phyloP scores from a whole-genome alignment of 129 eudicot species.

The Tagetes patula region DNA sequence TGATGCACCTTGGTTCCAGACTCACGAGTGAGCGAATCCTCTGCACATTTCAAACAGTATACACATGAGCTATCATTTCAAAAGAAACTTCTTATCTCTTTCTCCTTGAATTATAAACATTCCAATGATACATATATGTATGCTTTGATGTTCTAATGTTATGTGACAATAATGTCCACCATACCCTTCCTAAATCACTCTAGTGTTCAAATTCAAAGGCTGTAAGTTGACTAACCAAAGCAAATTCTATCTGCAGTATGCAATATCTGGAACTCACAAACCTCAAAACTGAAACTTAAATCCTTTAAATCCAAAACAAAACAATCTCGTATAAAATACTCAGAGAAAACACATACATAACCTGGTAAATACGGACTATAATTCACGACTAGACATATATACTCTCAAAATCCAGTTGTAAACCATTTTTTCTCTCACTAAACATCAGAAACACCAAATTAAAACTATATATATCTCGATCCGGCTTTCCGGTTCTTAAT shows the following conservation, averaged over 20 bases:
- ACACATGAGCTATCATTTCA: conserved; percentile 21
- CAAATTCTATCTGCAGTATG: background rate
- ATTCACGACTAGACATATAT: background rate
- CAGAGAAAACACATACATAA: too few species aligned
- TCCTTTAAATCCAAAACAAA: background rate
- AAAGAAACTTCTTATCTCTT: background rate
- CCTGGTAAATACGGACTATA: background rate
- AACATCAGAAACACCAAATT: conserved; percentile 1
- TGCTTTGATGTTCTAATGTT: background rate
- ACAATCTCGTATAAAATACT: background rate
- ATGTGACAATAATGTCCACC: background rate
- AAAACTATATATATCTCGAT: background rate
- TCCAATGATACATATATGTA: background rate
- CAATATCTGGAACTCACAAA: conserved; percentile 1
- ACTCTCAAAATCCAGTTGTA: background rate
- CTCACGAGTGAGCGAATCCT: conserved; percentile 86
- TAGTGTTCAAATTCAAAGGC: background rate
- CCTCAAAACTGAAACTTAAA: background rate
- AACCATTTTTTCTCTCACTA: background rate
- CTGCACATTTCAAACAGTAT: conserved; percentile 47
- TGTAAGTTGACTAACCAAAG: background rate
- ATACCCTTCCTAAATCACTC: background rate
- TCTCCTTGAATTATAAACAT: background rate
- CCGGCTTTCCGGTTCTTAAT: background rate
- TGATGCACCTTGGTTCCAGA: conserved; percentile 90